Base-by-base conservation (phyloP, 139 green algal species). In the Ulvella scutata region DNA sequence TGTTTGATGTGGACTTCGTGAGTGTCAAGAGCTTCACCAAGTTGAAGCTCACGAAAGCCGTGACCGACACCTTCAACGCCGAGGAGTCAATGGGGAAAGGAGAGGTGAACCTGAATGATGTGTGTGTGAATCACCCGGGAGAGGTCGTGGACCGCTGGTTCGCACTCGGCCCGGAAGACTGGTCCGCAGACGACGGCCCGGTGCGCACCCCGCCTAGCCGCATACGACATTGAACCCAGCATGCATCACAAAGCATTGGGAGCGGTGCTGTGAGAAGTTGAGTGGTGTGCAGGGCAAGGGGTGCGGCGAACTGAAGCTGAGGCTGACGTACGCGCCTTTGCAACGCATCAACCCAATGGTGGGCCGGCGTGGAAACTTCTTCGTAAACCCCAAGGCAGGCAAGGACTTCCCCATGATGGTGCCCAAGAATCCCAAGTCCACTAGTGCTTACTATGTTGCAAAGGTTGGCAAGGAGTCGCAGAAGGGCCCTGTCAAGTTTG, bases 1-100 rank as follows among this genome's bases (percentile, higher is more conserved):
- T 80, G 6, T 74, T 82, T 21, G 81, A 85, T 36, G 77, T 82
- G 3, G 78, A 81, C n/a, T 61, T 78, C 23, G n/a, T 85, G 20
- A 85, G 82, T 73, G 40, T 80, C 37, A 79, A 81, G 77, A 60
- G 72, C 20, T n/a, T 81, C 29, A 26, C 76, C 13, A 61, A 35
- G 1, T 37, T 76, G 2, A 81, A 81, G 20, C n/a, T 81, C 36
- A 34, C 78, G 6, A 81, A 81, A 73, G 77, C 73, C 39, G 51
- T 75, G 0, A 37, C 36, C 38, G 73, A 78, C 13, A 4, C 74
- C 13, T n/a, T 81, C 33, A 39, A 43, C 61, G 43, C 4, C 10
- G 60, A 74, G 1, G 33, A 72, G 20, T 73, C 62, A 17, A 76
- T 81, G 20, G 73, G 77, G 0, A 67, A 67, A 26, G 51, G 51